phyloP scores from a whole-genome alignment of 352 stramenopile species.

The Halophytophthora polymorphica region DNA sequence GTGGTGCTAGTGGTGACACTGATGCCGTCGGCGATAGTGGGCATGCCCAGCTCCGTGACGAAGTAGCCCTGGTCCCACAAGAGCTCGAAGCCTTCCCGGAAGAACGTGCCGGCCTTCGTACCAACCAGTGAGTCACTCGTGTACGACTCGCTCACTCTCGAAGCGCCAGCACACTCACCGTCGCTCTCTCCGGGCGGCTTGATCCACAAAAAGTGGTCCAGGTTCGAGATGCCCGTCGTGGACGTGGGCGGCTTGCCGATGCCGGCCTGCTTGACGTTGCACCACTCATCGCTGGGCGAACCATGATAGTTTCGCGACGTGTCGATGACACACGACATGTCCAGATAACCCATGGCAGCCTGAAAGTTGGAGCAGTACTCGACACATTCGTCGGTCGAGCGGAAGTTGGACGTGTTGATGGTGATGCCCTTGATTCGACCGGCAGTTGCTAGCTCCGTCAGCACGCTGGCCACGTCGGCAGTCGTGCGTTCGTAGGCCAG shows the following conservation, averaged over 20 bases:
- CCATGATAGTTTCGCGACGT: conserved; percentile 52
- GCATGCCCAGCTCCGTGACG: conserved; percentile 10
- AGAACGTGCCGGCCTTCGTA: conserved; percentile 35
- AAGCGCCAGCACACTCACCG: conserved; percentile 26
- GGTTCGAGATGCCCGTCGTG: conserved; percentile 30
- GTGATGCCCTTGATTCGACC: conserved; percentile 44
- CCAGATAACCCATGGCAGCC: conserved; percentile 16
- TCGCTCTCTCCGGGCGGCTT: conserved; percentile 50
- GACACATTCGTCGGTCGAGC: conserved; percentile 29
- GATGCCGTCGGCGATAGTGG: neutral
- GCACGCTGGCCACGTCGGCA: conserved; percentile 10
- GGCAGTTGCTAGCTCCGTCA: conserved; percentile 25
- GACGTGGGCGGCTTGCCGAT: conserved; percentile 39
- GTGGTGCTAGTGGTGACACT: neutral
- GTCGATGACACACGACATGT: conserved; percentile 40
- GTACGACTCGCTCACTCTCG: neutral
- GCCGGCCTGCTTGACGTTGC: conserved; percentile 39
- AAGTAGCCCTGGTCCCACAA: conserved; percentile 55
- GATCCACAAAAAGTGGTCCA: conserved; percentile 56
- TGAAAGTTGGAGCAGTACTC: conserved; percentile 41
- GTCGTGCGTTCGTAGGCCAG: conserved; percentile 11
- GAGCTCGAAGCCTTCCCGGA: conserved; percentile 30
- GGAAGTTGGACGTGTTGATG: conserved; percentile 64
- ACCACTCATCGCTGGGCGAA: conserved; percentile 37
- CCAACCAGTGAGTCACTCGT: conserved; percentile 18